Evolutionary conservation across 2,329 filamentous ascomycete species (phyloP).

Genomic region (Phoma sp.): DNA sequence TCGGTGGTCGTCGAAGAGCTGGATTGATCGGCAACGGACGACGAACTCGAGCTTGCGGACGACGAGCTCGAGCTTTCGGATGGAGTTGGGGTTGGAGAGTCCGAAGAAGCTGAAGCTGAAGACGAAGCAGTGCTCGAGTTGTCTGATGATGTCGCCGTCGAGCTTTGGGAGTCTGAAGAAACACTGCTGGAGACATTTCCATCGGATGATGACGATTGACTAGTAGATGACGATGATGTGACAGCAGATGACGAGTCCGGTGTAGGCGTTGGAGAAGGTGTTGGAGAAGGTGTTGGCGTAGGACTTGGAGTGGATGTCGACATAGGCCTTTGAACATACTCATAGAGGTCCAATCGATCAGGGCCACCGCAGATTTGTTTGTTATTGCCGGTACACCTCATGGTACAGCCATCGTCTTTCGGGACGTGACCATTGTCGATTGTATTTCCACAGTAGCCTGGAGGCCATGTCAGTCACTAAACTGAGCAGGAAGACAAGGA

Average conservation of each 20-base stretch:
- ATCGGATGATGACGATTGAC: background rate
- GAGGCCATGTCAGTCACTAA: background rate
- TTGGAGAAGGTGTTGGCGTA: background rate
- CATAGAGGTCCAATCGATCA: conserved; percentile 37
- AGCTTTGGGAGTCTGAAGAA: too few relatives aligned
- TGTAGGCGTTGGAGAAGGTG: background rate
- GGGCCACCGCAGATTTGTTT: conserved; percentile 24
- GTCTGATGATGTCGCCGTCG: too few relatives aligned
- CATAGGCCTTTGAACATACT: background rate
- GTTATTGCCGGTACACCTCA: conserved; percentile 23
- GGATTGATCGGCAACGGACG: too few relatives aligned
- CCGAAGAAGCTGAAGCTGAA: too few relatives aligned
- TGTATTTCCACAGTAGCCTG: conserved; percentile 23
- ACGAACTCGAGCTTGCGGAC: too few relatives aligned
- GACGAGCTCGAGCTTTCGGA: too few relatives aligned
- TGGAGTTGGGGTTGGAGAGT: too few relatives aligned
- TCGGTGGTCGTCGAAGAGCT: background rate
- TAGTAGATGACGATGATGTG: background rate
- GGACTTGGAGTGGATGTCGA: background rate
- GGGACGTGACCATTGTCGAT: conserved; percentile 22
- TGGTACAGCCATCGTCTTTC: conserved; percentile 21
- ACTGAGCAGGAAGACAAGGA: background rate
- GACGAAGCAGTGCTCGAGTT: too few relatives aligned
- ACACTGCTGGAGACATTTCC: too few relatives aligned
- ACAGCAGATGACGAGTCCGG: background rate